Base-by-base conservation (phyloP, 2,329 filamentous ascomycete genomes). In the Penicillium sp. region DNA sequence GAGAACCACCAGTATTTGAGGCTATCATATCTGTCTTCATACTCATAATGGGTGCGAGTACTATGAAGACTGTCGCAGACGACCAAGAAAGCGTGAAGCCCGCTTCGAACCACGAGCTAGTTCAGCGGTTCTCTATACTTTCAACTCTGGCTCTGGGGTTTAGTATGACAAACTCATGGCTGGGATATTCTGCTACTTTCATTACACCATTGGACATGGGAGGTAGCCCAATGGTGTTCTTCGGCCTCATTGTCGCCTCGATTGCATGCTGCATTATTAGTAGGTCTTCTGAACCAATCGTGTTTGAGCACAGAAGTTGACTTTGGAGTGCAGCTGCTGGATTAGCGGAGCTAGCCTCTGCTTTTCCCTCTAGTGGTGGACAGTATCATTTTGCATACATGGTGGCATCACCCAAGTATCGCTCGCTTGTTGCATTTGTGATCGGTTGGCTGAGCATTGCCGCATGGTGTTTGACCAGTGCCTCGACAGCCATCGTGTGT, bases 321-420 rank as follows among this genome's bases (percentile, higher is more conserved):
- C n/a, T 23, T 23, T 44, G 14, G 8, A 11, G 19, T 46, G 8
- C n/a, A 53, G 50, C 46, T 8, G 47, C 61, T 1, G 66, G 68
- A 2, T 47, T 71, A 13, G 65, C 67, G 16, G 69, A 70, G 45
- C 48, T 71, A 23, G 60, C 63, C 21, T 70, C 68, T 9, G 69
- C 67, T 1, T 71, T 49, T 50, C 68, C 65, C 10, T 67, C 63
- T 1, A 62, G 46, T 4, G 63, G 66, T 27, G 69, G 71, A 5
- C 71, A 72, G 53, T 74, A 73, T 49, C 70, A 74, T 53, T 71
- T 70, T 44, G 67, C 65, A 1, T 73, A 60, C 54, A 69, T 72
- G 55, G 59, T 70, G 0, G 49, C 60, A 4, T 50, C 63, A 1
- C 37, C 44, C 1, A 57, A 51, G 19, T 54, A 45, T n/a, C 60